phyloP scores from a whole-genome alignment of 2,329 filamentous ascomycete genomes.

The Fusarium illudens region DNA sequence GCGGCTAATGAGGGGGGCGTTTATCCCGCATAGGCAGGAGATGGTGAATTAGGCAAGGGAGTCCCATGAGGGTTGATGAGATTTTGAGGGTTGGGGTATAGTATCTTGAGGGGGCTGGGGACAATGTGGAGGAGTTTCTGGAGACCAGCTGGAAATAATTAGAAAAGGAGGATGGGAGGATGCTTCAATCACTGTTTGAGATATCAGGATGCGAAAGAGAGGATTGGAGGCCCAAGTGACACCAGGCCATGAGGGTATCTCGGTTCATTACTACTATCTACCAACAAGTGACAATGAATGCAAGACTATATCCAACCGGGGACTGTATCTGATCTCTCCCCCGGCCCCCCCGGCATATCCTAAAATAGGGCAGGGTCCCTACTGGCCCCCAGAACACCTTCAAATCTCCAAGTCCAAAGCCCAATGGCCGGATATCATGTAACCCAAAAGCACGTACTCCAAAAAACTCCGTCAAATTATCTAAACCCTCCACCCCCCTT shows the following conservation, averaged over 20 bases:
- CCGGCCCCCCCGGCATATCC: neutral
- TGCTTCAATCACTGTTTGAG: neutral
- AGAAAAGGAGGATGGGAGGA: neutral
- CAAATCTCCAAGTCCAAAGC: neutral
- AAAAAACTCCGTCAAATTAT: conserved; percentile 23
- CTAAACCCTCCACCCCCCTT: neutral
- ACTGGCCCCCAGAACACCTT: neutral
- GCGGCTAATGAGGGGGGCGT: conserved; percentile 20
- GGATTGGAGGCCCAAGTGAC: neutral
- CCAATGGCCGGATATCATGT: neutral
- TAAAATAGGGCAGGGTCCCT: neutral
- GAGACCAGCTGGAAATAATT: conserved; percentile 23
- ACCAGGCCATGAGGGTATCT: neutral
- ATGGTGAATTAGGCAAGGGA: conserved; percentile 30
- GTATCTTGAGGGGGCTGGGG: conserved; percentile 31
- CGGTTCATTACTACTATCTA: neutral
- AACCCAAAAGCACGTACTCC: conserved; percentile 18
- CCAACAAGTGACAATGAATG: neutral
- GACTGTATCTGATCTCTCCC: neutral
- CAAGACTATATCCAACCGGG: neutral
- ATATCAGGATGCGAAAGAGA: neutral
- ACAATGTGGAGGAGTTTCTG: conserved; percentile 10
- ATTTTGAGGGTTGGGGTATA: conserved; percentile 22
- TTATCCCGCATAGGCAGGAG: conserved; percentile 29
- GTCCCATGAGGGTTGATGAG: conserved; percentile 5